Evolutionary conservation across 331 rosid genomes (phyloP), one percentile per base, ranked within the genome.

Genomic region (Arachis monticola): DNA sequence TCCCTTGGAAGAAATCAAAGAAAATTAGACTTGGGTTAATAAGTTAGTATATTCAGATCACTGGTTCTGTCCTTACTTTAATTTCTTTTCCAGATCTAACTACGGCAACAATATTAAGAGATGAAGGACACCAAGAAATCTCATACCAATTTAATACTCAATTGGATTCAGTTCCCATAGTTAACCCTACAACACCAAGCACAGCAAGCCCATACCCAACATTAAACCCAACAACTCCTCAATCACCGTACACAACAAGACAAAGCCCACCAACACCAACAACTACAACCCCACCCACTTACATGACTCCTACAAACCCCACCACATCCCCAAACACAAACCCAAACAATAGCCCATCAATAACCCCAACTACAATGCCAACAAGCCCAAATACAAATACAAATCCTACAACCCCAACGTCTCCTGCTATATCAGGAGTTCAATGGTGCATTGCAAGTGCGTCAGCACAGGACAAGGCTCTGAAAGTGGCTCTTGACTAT

Each of bases 161-260:
- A 77, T 64, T 78, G 60, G 97, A 87, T 75, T 52, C 86, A 2
- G 81, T 88, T 71, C 97, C 97, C 31, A 44, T 80, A 4, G 82
- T 95, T 8, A 95, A 92, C 77, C 99, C 99, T 17, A 80, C 95
- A 71, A 91, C 86, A 60, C 88, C 90, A 35, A 84, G 88, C 73
- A 64, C 84, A 38, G 76, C 58, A 47, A 84, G 70, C 81, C 87
- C 96, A 35, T 75, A 80, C 13, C 89, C 96, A 1, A 44, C 80
- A 0, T 58, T 55, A n/a, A 74, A 81, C 74, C 87, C 89, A 57
- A 72, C 87, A 47, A 58, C 91, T 76, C 89, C 94, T 64, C 89
- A 83, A 55, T 2, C 86, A 72, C 85, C 92, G 11, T 57, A 6
- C 44, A 57, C 73, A 69, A 73, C 73, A 51, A 76, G 77, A 5